A percentile compares a stretch with the other conserved stretches of the same genome.
Conservation (phyloP, 345 rosid genomes). For the Gossypium arboreum region DNA sequence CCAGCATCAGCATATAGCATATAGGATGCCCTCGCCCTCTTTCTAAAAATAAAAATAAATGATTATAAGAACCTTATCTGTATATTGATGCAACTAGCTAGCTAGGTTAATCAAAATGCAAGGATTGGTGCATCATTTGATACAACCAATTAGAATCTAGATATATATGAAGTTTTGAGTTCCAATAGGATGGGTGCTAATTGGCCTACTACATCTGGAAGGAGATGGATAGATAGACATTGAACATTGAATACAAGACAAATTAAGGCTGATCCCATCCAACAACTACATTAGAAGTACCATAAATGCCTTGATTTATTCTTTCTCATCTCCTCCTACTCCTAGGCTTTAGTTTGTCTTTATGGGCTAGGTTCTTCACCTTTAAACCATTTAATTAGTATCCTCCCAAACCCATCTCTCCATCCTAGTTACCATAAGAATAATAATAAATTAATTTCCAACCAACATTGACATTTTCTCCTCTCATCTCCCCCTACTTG, state of each 20-base stretch:
- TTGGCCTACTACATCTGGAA: conserved; percentile 7
- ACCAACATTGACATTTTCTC: conserved; percentile 4
- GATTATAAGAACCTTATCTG: conserved; percentile 5
- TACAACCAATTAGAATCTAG: conserved; percentile 12
- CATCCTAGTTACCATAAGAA: too few species aligned
- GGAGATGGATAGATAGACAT: conserved; percentile 19
- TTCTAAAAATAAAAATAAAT: background rate
- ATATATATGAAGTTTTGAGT: conserved; percentile 13
- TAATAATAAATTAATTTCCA: background rate
- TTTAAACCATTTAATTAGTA: background rate
- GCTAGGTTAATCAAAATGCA: background rate
- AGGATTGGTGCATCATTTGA: background rate
- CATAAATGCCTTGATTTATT: conserved; percentile 24
- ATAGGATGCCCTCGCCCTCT: conserved; percentile 18
- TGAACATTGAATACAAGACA: conserved; percentile 4
- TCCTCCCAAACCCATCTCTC: background rate
- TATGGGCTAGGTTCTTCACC: conserved; percentile 37
- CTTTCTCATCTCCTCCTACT: background rate
- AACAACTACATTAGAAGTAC: conserved; percentile 25
- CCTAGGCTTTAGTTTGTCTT: conserved; percentile 26
- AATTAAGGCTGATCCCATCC: conserved; percentile 15
- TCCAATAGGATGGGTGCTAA: conserved; percentile 21
- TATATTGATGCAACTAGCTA: background rate
- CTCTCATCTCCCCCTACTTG: background rate
- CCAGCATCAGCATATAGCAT: conserved; percentile 17